Evolutionary conservation across 805 yeast species (phyloP), one percentile per base, ranked within the genome.

Genomic region (Scheffersomyces amazonensis): DNA sequence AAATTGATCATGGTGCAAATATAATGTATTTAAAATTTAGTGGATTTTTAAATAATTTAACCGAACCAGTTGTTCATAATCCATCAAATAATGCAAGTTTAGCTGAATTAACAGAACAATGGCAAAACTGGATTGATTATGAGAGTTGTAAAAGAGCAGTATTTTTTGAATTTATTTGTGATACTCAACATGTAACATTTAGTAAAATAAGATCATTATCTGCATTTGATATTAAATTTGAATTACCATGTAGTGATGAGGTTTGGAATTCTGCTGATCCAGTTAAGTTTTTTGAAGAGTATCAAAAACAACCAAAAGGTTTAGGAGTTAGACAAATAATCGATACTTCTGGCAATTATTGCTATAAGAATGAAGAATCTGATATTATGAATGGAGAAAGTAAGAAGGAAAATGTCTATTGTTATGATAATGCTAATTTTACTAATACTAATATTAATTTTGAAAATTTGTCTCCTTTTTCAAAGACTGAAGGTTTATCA

Each of bases 71-170:
- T n/a, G 21, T 43, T 9, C 31, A 36, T 30, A 36, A 32, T 5
- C 27, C 27, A 13, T 6, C 22, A 20, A 13, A 27, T n/a, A 18
- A 17, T 18, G 19, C 33, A 13, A 20, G 12, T 15, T 17, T 16
- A 2, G 20, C 20, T 12, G 35, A 22, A 19, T 12, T 24, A 9
- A 5, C 35, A 4, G 27, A 16, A 7, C 39, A 30, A 20, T 36
- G 34, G 34, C 28, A 24, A 16, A 15, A 30, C 4, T 25, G 27
- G 81, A 58, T 68, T 2, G 40, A 55, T 17, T 67, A 64, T 44
- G 81, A 76, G 44, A 54, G 69, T 22, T 49, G 63, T 39, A 76
- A 74, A 45, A 49, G 77, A 38, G 45, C 64, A 3, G 66, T 69
- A 0, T 70, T 60, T 35, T 66, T 71, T 40, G 67, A 62, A n/a